Evolutionary conservation across 2,329 filamentous ascomycete species (phyloP), one percentile per base, ranked within the genome.

Genomic region (Claviceps africana): DNA sequence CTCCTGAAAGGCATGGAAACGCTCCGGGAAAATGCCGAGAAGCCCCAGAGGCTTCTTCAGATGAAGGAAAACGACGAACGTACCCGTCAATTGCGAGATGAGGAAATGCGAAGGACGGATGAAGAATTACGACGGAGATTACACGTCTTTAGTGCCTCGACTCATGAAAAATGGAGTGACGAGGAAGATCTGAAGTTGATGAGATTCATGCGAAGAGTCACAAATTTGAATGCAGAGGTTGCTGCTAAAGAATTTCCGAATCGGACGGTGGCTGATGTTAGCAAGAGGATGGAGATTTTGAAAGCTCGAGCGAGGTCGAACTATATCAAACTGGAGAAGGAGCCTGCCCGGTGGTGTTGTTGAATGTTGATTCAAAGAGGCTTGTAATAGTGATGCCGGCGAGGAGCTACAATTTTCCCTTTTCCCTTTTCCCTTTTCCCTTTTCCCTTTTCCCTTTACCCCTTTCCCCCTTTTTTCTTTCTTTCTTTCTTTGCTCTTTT

Each of bases 171-270:
- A 9, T 65, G 63, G 62, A 35, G 55, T 30, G 50, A 55, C 40
- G 53, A 54, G 53, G 63, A 65, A 51, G 63, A 65, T 51, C 56
- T 63, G 1, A 48, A 31, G n/a, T 54, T 65, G 17, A 51, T 65
- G 10, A 53, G 48, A 25, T 44, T 55, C 51, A 59, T 65, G 22
- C 58, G 61, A 19, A 58, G 55, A 21, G 51, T 53, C 1, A 48
- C 48, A 17, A 48, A 55, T 33, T 59, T 56, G 1, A 51, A 59
- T 17, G 48, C 55, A 2, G 22, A 48, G 2, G 51, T 51, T 21
- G 45, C 64, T 33, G 31, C 19, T 7, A 31, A 43, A 22, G 25
- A 55, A 21, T 46, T 63, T n/a, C 56, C 58, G 6, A 25, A 39
- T 2, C 56, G 63, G 22, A 54, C 48, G 19, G 40, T 47, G 21